A percentile compares a stretch with the other conserved stretches of the same genome.
phyloP scores from a whole-genome alignment of 1,139 yeast genomes.

The Candida mesenterica region DNA sequence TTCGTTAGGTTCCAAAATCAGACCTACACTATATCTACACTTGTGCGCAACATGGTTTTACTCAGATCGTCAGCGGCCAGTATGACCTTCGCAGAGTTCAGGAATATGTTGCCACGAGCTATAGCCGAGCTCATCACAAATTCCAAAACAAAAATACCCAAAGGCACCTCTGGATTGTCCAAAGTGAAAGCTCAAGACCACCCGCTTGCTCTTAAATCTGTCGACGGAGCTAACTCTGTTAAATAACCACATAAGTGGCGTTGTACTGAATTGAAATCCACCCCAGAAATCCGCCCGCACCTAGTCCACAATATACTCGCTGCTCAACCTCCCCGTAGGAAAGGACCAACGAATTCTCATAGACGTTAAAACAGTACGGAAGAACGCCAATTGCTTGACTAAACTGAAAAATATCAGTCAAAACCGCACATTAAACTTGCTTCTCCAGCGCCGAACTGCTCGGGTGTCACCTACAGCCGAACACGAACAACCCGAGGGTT shows the following conservation, averaged over 20 bases:
- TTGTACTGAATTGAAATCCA: constrained; percentile 12
- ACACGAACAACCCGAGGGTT: constrained; percentile 31
- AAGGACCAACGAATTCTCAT: constrained; percentile 42
- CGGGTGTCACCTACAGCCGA: constrained; percentile 38
- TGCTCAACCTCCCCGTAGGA: constrained; percentile 52
- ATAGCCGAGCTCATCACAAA: constrained; percentile 51
- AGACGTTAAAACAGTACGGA: constrained; percentile 28
- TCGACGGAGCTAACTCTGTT: constrained; percentile 87
- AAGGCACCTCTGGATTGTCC: too few relatives aligned
- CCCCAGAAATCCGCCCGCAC: constrained; percentile 22
- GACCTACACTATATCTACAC: constrained; percentile 6
- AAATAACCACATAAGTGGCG: constrained; percentile 35
- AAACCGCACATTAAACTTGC: constrained; percentile 39
- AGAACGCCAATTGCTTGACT: constrained; percentile 22
- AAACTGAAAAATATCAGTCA: constrained; percentile 15
- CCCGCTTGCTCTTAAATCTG: constrained; percentile 67
- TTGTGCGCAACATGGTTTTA: constrained; percentile 89
- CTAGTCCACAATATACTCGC: constrained; percentile 20
- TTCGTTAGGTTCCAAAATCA: not conserved
- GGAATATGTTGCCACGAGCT: constrained; percentile 81
- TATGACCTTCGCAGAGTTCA: constrained; percentile 82
- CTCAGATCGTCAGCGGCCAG: constrained; percentile 82
- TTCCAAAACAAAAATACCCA: constrained; percentile 9
- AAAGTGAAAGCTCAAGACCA: constrained; percentile 65
- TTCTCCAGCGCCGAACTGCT: constrained; percentile 74